These are phyloP conservation scores for Musa beccarii DNA, from an alignment of 176 grass and related monocot species.

Conservation along the genomic window DNA sequence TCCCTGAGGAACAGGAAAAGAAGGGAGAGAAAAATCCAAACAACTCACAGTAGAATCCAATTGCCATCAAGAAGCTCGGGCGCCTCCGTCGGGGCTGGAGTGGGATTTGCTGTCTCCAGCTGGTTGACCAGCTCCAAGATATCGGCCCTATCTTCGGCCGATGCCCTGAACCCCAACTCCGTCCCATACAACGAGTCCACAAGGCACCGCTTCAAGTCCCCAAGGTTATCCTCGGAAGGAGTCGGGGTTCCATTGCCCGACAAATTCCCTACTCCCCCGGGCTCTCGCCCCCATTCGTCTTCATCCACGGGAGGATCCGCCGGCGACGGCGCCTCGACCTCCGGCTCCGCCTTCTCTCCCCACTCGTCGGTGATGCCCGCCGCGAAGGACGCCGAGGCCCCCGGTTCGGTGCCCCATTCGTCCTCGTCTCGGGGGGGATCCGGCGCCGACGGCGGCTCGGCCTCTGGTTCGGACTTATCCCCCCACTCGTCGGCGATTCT, in stretches of 20 bases:
- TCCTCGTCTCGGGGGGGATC: slow-evolving; percentile 59
- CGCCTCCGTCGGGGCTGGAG: slow-evolving; percentile 37
- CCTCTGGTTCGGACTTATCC: slow-evolving; percentile 34
- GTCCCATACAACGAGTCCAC: slow-evolving; percentile 67
- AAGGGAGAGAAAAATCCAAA: neutral
- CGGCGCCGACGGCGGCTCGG: slow-evolving; percentile 33
- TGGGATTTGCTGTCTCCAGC: slow-evolving; percentile 67
- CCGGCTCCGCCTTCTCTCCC: slow-evolving; percentile 15
- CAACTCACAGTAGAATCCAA: slow-evolving; percentile 81
- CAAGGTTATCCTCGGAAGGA: slow-evolving; percentile 26
- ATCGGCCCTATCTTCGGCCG: slow-evolving; percentile 62
- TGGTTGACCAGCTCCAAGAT: slow-evolving; percentile 75
- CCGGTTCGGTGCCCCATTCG: slow-evolving; percentile 24
- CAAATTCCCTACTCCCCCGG: neutral
- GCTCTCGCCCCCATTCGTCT: slow-evolving; percentile 36
- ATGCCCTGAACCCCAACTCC: slow-evolving; percentile 54
- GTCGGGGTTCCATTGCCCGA: slow-evolving; percentile 2
- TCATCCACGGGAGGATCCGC: slow-evolving; percentile 1
- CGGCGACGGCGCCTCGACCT: neutral
- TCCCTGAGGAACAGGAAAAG: neutral
- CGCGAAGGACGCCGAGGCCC: neutral
- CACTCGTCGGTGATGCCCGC: slow-evolving; percentile 1
- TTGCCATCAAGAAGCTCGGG: slow-evolving; percentile 76
- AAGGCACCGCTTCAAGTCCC: slow-evolving; percentile 68
- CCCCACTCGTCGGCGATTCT: slow-evolving; percentile 64